Evolutionary conservation across 2,329 filamentous ascomycete genomes (phyloP), one percentile per base, ranked within the genome.

Genomic region (Orbilia ellipsospora): DNA sequence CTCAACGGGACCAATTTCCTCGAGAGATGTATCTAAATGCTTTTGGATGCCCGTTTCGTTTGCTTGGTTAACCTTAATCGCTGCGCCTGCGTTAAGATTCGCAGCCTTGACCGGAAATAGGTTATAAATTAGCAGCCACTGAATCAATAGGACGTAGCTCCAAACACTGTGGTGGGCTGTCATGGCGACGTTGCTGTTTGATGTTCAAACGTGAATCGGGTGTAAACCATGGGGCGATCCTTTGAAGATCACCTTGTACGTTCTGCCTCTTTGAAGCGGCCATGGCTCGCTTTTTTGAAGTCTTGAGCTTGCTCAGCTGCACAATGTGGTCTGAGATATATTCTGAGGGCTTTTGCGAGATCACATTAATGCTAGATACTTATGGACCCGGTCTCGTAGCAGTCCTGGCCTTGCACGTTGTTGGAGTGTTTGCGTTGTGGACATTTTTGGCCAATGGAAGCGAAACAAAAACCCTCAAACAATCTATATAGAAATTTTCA

Each of bases 241-340:
- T 44, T 4, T 45, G 16, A 16, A 15, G 42, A 45, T 45, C 42
- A 16, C 2, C 4, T 15, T 45, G 16, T 16, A 12, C 42, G 4
- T 31, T 31, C 28, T 31, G 28, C 28, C 42, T 45, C 16, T 45
- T 45, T 28, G 23, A 23, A 15, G 4, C 45, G 55, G 15, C 36
- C 16, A 20, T 1, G 15, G 15, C n/a, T 55, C 26, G 8, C 28
- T 31, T 51, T 64, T 72, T 63, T 63, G 59, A 63, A 50, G 42
- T n/a, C n/a, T 18, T 12, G 5, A 31, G 28, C 28, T 31, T 7
- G 28, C 20, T n/a, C 26, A n/a, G 20, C n/a, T n/a, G n/a, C n/a
- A 16, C 15, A 28, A 73, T 28, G 68, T 73, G 68, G 61, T 62
- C 68, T 56, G 61, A 73, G 68, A n/a, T 40, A 55, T 26, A 65